These are phyloP conservation scores for Aureobasidium sp. DNA, from an alignment of 2,329 filamentous ascomycete species.

Conservation along the genomic window DNA sequence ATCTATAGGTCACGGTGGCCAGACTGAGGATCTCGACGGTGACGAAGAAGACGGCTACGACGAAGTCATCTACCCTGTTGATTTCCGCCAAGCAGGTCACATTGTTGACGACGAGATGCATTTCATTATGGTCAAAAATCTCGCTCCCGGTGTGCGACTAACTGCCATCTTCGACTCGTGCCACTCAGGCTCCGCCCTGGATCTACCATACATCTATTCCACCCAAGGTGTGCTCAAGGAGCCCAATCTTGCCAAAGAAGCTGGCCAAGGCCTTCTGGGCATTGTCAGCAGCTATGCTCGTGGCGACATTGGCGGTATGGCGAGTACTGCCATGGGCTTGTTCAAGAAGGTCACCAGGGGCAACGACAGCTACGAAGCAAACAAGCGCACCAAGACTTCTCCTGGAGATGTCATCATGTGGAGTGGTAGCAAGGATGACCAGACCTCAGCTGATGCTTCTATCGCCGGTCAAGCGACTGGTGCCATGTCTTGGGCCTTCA, in stretches of 20 bases:
- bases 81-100: constrained; percentile 71
- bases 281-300: constrained; percentile 71
- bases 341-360: constrained; percentile 82
- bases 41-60: constrained; percentile 78
- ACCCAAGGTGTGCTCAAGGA: constrained; percentile 75
- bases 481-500: constrained; percentile 98
- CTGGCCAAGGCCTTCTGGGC: constrained; percentile 62
- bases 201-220: constrained; percentile 73
- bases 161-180: constrained; percentile 79
- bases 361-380: constrained; percentile 70
- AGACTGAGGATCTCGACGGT: constrained; percentile 70
- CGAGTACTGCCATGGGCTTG: constrained; percentile 70
- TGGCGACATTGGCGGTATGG: constrained; percentile 76
- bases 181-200: constrained; percentile 70
- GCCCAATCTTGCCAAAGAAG: constrained; percentile 73
- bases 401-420: constrained; percentile 96
- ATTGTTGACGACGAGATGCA: constrained; percentile 83
- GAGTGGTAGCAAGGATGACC: constrained; percentile 91
- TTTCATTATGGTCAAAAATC: constrained; percentile 65
- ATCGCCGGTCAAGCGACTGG: constrained; percentile 86
- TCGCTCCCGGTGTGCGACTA: constrained; percentile 75
- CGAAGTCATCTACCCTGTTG: constrained; percentile 77
- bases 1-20: constrained; percentile 64
- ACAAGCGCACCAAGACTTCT: constrained; percentile 82
- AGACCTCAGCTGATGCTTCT: constrained; percentile 89